Evolutionary conservation across 192 early-diverging fungal genomes (phyloP).

Genomic region (Linnemannia hyalina): DNA sequence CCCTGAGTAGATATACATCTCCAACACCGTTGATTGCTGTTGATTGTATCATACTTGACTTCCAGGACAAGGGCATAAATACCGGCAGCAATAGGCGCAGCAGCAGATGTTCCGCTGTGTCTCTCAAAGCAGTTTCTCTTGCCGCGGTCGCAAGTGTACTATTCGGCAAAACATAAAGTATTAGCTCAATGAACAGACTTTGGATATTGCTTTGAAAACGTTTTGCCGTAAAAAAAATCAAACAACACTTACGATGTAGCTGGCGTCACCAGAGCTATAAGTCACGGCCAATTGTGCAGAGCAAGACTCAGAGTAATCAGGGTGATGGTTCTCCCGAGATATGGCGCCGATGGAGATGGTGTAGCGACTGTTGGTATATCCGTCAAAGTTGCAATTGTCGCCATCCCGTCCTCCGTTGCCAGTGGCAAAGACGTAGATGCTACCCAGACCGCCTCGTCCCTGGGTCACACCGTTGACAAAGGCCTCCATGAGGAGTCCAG

Average conservation of each 20-base stretch:
- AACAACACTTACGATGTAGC: conserved; percentile 76
- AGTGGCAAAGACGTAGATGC: conserved; percentile 94
- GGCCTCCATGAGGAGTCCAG: conserved; percentile 83
- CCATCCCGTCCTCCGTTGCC: conserved; percentile 87
- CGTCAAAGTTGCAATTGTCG: conserved; percentile 98
- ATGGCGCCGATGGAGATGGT: conserved; percentile 95
- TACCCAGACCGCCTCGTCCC: conserved; percentile 87
- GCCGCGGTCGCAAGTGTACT: conserved; percentile 84
- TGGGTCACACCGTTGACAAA: conserved; percentile 88
- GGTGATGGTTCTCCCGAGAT: conserved; percentile 80
- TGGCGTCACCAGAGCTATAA: conserved; percentile 82
- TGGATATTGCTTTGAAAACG: no score
- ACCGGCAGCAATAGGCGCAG: conserved; percentile 90
- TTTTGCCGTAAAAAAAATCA: no score
- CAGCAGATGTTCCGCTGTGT: conserved; percentile 94
- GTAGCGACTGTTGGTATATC: conserved; percentile 96
- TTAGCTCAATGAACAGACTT: background rate
- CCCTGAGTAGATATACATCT: background rate
- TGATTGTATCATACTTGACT: conserved; percentile 31
- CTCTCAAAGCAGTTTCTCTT: conserved; percentile 73
- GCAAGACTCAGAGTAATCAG: conserved; percentile 89
- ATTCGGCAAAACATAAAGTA: conserved; percentile 7
- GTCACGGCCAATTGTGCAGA: conserved; percentile 90
- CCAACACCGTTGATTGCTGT: background rate
- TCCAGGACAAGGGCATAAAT: conserved; percentile 86